Evolutionary conservation across 208 protist species (phyloP), one percentile per base, ranked within the genome.

Genomic region (Leishmania lainsoni): DNA sequence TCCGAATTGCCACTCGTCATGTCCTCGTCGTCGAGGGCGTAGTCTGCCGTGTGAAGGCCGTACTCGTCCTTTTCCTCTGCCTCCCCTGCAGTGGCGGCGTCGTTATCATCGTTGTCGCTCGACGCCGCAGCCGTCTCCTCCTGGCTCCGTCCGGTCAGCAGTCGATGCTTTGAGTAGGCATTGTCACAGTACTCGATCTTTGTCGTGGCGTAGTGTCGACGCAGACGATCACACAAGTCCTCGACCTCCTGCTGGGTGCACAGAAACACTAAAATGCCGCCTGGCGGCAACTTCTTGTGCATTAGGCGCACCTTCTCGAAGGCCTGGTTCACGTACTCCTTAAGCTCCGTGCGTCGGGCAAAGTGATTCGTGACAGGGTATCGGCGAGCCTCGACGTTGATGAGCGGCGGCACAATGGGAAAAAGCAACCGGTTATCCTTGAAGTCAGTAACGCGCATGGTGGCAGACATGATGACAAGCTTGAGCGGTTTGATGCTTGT

Each of bases 281-380:
- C 99, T 14, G 90, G 89, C 1, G 99, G 99, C n/a, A 99, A 89
- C 72, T 94, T 94, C 75, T 94, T 98, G 88, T 99, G 99, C 79
- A 99, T 99, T 80, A 99, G 98, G 16, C 88, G 87, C 69, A 99
- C 96, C 82, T 99, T 99, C 54, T 93, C 81, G 84, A 98, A 99
- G 4, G 97, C 98, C 81, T 97, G 95, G 68, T 98, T 89, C 29
- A 99, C 81, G 89, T 99, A 99, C 73, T 99, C 92, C 49, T 93
- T 90, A 68, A 97, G 75, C 59, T 98, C 93, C 1, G 99, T 99
- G 56, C 90, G 87, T 22, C 94, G 90, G 35, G 95, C 94, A 92
- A 99, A 99, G 89, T 99, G 99, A 77, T 99, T 97, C 3, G 95
- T 98, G 39, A 99, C 99, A 0, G 98, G 97, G 87, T 95, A 99